Conservation (phyloP, 163 green algal species). For the Chlamydomonas reinhardtii region DNA sequence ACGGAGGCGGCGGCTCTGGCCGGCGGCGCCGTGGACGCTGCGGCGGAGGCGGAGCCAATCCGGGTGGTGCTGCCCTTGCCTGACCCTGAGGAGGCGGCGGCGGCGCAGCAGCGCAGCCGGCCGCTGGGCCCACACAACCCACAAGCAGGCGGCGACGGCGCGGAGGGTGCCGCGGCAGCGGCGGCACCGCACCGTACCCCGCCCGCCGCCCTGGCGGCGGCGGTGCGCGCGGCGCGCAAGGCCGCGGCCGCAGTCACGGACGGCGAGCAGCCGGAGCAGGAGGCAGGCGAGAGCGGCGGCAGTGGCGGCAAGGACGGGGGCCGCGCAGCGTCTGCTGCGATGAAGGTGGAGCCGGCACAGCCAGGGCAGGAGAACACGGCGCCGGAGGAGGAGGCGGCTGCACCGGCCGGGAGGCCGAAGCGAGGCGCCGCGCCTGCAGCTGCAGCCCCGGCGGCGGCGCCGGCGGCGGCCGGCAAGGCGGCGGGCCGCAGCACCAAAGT, state of each 20-base stretch:
- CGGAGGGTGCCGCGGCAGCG: not conserved
- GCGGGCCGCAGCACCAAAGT: not conserved
- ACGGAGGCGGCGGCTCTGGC: not conserved
- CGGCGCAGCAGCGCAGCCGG: not conserved
- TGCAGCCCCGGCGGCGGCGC: too few species aligned
- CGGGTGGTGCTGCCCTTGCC: constrained; percentile 49
- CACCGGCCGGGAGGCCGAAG: not conserved
- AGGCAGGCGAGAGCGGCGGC: not conserved
- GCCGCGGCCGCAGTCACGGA: not conserved
- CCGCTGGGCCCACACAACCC: constrained; percentile 15
- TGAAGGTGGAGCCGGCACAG: too few species aligned
- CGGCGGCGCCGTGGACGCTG: not conserved
- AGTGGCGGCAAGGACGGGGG: too few species aligned
- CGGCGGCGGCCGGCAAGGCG: not conserved
- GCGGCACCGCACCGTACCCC: not conserved
- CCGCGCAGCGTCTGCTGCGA: not conserved
- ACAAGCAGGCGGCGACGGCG: not conserved
- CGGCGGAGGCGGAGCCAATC: not conserved
- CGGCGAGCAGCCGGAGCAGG: not conserved
- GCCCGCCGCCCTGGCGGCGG: not conserved
- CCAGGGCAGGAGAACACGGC: not conserved
- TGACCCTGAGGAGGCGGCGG: constrained; percentile 25
- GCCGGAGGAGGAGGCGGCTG: not conserved
- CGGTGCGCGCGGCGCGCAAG: constrained; percentile 5
- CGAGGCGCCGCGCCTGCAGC: too few species aligned